These are phyloP conservation scores for Aquilaria yunnanensis DNA, from an alignment of 345 rosid genomes.

Conservation along the genomic window DNA sequence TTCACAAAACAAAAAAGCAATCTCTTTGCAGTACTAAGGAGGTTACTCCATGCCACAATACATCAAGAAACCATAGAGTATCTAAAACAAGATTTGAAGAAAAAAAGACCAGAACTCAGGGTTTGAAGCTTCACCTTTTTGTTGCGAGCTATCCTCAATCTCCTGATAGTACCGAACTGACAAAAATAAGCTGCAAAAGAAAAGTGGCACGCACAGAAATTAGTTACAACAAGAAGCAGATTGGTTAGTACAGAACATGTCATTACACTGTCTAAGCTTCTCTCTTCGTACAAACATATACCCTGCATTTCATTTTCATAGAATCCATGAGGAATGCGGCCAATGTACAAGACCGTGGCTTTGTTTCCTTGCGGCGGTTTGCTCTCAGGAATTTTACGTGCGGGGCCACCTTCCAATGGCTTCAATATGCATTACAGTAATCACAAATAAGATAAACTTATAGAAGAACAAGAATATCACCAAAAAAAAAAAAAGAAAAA, in stretches of 20 bases:
- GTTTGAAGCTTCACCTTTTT: constrained; percentile 45
- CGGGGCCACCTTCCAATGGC: constrained; percentile 84
- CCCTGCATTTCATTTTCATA: constrained; percentile 90
- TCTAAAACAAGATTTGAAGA: not conserved
- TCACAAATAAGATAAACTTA: not conserved
- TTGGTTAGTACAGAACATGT: not conserved
- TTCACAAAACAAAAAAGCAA: not conserved
- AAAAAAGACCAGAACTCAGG: not conserved
- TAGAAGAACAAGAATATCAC: not conserved
- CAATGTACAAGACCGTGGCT: constrained; percentile 69
- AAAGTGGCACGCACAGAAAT: too few species aligned
- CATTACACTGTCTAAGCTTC: not conserved
- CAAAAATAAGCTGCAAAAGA: constrained; percentile 51
- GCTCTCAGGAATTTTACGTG: constrained; percentile 37
- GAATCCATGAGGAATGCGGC: constrained; percentile 92
- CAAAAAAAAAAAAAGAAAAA: not conserved
- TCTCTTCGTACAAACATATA: constrained; percentile 1
- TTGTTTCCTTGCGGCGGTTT: constrained; percentile 25
- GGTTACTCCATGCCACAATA: not conserved
- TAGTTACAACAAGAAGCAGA: not conserved
- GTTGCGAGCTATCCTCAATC: constrained; percentile 75
- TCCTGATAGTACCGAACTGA: constrained; percentile 82
- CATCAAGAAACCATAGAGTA: not conserved
- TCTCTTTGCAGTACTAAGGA: not conserved
- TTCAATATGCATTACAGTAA: constrained; percentile 7